Base-by-base conservation (phyloP, 2,329 filamentous ascomycete genomes). In the Fusarium coffeatum region DNA sequence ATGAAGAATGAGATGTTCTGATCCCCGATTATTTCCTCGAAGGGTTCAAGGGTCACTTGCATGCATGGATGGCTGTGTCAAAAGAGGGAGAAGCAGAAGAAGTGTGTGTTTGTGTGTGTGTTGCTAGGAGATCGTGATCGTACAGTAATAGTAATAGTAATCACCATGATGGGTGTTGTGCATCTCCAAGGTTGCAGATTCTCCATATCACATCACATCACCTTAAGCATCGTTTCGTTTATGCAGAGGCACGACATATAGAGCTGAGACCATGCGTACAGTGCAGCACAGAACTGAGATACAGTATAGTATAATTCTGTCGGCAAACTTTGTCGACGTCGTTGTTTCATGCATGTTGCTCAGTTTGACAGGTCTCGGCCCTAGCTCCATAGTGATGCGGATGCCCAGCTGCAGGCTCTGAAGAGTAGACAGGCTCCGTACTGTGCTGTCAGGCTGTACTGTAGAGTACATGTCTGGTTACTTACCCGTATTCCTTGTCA, bases 371-470 rank as follows among this genome's bases (percentile, higher is more conserved):
- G 42, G 47, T 62, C 30, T 47, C 47, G 57, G 50, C 57, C 51
- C 47, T 42, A 32, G 47, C 56, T 59, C 64, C 64, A 58, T 66
- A 42, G 37, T 40, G 53, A 56, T 62, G 57, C 55, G 62, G 64
- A 58, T 66, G 62, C 57, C 53, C 34, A 54, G 47, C 62, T 62
- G 62, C 62, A 66, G 57, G 18, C 22, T 54, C 40, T 55, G 62
- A 11, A 42, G 34, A n/a, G 34, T 37, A n/a, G 34, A 37, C 18
- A 11, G 34, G 34, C 12, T 37, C 34, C 11, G 34, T n/a, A 37
- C 34, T 37, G 34, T 37, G 18, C 34, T 53, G 32, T 25, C 34
- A 23, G 49, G 41, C 27, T 23, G 32, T 20, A 37, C 34, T 37
- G 34, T 37, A n/a, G 16, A n/a, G 5, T 37, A 28, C 32, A 28